These are phyloP conservation scores for Neurospora crassa DNA, from an alignment of 2,329 filamentous ascomycete genomes.

Conservation along the genomic window DNA sequence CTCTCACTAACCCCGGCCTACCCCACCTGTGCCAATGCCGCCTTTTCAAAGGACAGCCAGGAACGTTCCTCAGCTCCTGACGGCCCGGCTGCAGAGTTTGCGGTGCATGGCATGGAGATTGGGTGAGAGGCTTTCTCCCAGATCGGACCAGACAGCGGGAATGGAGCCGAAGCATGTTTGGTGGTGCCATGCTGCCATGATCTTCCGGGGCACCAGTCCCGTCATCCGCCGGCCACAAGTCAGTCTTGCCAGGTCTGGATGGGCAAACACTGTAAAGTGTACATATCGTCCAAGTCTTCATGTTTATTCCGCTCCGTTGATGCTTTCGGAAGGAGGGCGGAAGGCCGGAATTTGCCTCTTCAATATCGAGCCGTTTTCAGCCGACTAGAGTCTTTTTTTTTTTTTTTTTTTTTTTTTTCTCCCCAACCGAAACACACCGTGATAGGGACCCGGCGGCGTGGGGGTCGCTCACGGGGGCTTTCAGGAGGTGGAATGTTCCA, in stretches of 20 bases:
- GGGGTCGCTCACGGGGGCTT: not conserved
- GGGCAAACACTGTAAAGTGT: not conserved
- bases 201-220: not conserved
- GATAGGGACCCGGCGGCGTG: not conserved
- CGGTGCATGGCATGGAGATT: not conserved
- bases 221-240: not conserved
- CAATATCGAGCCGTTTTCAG: not conserved
- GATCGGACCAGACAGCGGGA: not conserved
- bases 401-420: too few relatives aligned
- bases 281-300: not conserved
- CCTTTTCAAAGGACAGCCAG: not conserved
- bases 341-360: not conserved
- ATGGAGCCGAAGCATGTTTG: not conserved
- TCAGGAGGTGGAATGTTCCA: not conserved
- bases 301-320: not conserved
- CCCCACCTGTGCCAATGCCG: not conserved
- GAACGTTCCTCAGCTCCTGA: not conserved
- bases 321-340: not conserved
- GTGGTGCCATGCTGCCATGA: not conserved
- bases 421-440: not conserved
- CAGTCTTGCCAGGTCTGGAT: not conserved
- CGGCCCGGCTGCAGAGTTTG: not conserved
- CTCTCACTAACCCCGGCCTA: not conserved
- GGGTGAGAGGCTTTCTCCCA: not conserved
- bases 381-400: not conserved